phyloP scores from a whole-genome alignment of 176 grass and related monocot species.

The Neostapfia colusana region DNA sequence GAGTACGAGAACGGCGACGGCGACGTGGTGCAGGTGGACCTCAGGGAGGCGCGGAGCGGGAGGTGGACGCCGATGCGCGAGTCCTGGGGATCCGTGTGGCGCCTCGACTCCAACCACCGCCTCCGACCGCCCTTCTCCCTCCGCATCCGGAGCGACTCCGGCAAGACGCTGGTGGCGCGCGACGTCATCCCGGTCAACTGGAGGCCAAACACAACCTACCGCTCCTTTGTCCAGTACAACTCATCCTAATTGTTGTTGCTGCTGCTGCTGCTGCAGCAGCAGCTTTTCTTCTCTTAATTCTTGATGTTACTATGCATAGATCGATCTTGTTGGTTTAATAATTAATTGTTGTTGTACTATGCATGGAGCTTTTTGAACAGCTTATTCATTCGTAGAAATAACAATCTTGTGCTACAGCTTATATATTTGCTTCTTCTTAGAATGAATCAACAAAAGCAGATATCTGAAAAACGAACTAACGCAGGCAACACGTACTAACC shows the following conservation, averaged over 20 bases:
- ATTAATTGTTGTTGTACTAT: too few species aligned
- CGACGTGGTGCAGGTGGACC: slow-evolving; percentile 64
- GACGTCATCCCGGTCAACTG: slow-evolving; percentile 68
- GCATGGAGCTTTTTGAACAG: too few species aligned
- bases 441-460: too few species aligned
- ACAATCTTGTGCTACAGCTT: too few species aligned
- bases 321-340: too few species aligned
- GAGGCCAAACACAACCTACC: slow-evolving; percentile 61
- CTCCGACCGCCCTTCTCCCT: slow-evolving; percentile 63
- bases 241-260: not conserved
- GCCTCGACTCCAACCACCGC: slow-evolving; percentile 58
- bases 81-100: slow-evolving; percentile 69
- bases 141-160: slow-evolving; percentile 63
- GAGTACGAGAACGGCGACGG: slow-evolving; percentile 85
- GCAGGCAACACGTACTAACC: too few species aligned
- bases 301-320: too few species aligned
- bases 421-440: too few species aligned
- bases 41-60: slow-evolving; percentile 32
- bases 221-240: slow-evolving; percentile 74
- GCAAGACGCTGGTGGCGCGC: slow-evolving; percentile 55
- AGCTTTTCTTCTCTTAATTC: too few species aligned
- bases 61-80: slow-evolving; percentile 59
- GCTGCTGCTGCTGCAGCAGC: too few species aligned
- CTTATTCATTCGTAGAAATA: too few species aligned
- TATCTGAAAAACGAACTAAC: too few species aligned